Evolutionary conservation across 306 rosid species (phyloP).

Genomic region (Gastrolobium villosum): DNA sequence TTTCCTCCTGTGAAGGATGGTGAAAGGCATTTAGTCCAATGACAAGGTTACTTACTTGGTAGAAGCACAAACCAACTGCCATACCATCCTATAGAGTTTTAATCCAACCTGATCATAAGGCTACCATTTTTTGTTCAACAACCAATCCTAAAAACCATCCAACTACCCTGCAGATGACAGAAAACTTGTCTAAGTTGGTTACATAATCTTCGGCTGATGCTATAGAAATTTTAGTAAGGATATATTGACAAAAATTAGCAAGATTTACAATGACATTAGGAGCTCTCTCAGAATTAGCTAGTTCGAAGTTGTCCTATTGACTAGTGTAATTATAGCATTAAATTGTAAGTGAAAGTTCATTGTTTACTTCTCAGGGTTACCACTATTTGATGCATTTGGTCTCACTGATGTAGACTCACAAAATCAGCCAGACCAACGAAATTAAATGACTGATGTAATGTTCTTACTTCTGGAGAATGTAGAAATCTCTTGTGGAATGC

Average conservation of each 20-base stretch:
- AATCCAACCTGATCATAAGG: slow-evolving; percentile 32
- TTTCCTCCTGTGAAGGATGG: not conserved
- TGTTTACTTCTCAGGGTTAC: not conserved
- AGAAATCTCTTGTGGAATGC: not conserved
- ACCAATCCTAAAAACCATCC: slow-evolving; percentile 24
- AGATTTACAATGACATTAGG: not conserved
- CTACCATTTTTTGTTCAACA: slow-evolving; percentile 8
- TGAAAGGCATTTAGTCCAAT: not conserved
- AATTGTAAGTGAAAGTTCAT: not conserved
- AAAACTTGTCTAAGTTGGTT: not conserved
- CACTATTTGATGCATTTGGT: slow-evolving; percentile 30
- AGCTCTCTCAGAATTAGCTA: not conserved
- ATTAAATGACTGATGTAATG: not conserved
- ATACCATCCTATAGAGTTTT: slow-evolving; percentile 17
- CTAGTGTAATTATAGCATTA: slow-evolving; percentile 3
- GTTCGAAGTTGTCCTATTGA: slow-evolving; percentile 6
- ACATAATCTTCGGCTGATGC: slow-evolving; percentile 5
- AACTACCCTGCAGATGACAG: not conserved
- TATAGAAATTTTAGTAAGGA: slow-evolving; percentile 6
- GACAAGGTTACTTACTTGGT: slow-evolving; percentile 22
- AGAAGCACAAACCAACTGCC: slow-evolving; percentile 31
- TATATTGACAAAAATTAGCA: not conserved
- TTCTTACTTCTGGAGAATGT: not conserved
- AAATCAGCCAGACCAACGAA: not conserved
- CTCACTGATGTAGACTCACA: not conserved